Base-by-base conservation (phyloP, 768 basidiomycete species). In the Trametes meyenii region DNA sequence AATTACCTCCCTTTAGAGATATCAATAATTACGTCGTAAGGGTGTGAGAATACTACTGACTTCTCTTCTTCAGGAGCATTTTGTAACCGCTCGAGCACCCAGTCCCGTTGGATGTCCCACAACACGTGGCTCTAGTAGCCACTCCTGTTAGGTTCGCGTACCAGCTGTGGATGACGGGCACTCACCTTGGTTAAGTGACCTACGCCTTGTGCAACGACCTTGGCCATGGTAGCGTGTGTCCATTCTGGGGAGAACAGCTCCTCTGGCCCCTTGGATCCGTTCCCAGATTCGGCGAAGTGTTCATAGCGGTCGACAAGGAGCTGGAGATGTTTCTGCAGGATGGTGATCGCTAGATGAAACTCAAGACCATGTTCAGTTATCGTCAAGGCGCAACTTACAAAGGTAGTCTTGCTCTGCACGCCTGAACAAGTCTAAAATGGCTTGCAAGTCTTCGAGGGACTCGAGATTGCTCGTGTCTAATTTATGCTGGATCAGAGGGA, bases 371-470 rank as follows among this genome's bases (percentile, higher is more conserved):
- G 49, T 38, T 24, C 24, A 5, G 14, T 7, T 10, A 6, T 7
- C 8, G 48, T 51, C 46, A n/a, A n/a, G 8, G 55, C 36, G 52
- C 46, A 33, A 80, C 91, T 69, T 72, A 94, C 93, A 94, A 38
- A 94, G 72, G 72, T 93, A 94, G 68, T 94, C 93, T 11, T 71
- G 74, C 67, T 88, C 88, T 21, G 93, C 92, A 38, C 80, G 81
- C 40, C 77, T 74, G 71, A 87, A 94, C 40, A 89, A 67, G 16
- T 79, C 77, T 60, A 92, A 72, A 42, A 93, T 69, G 46, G 85
- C 84, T 45, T 81, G 66, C 21, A 84, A 75, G 8, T 83, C 85
- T 48, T 81, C 76, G 17, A 74, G 70, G 2, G 81, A 81, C n/a
- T 85, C 76, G 21, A 88, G 56, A 64, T 88, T 77, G 2, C 79